Evolutionary conservation across 495 filamentous ascomycete species (phyloP).

Genomic region (Glonium stellatum): DNA sequence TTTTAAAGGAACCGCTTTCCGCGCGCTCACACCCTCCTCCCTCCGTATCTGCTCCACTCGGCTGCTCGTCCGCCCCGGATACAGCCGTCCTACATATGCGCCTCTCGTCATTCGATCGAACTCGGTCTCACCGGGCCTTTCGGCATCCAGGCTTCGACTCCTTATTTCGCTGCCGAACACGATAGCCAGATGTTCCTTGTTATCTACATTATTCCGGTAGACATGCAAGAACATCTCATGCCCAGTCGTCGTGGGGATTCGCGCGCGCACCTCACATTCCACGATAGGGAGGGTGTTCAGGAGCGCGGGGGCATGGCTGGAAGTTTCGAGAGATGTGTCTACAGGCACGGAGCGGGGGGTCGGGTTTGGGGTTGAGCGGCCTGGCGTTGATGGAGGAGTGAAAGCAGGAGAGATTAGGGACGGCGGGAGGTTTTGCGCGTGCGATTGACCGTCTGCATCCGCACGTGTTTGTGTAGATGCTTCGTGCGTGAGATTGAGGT

Average conservation of each 20-base stretch:
- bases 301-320: conserved; percentile 19
- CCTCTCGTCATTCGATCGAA: conserved; percentile 93
- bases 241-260: conserved; percentile 58
- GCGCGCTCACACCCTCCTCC: conserved; percentile 25
- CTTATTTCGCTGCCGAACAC: conserved; percentile 86
- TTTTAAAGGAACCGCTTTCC: background rate
- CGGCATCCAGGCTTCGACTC: conserved; percentile 68
- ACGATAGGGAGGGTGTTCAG: conserved; percentile 36
- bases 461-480: conserved; percentile 1
- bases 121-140: conserved; percentile 83
- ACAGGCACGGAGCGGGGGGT: conserved; percentile 32
- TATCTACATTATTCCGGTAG: conserved; percentile 85
- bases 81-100: conserved; percentile 81
- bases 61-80: conserved; percentile 66
- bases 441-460: background rate
- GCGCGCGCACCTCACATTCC: conserved; percentile 39
- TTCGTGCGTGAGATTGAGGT: conserved; percentile 24
- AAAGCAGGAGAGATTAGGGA: conserved; percentile 40
- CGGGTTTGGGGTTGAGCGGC: conserved; percentile 26
- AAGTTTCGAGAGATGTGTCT: conserved; percentile 17
- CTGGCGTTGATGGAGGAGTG: conserved; percentile 40
- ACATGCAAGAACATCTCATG: conserved; percentile 96
- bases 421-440: conserved; percentile 18
- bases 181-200: conserved; percentile 96
- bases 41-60: conserved; percentile 45